phyloP scores from a whole-genome alignment of 2,329 filamentous ascomycete species.

The Neonectria faginata region DNA sequence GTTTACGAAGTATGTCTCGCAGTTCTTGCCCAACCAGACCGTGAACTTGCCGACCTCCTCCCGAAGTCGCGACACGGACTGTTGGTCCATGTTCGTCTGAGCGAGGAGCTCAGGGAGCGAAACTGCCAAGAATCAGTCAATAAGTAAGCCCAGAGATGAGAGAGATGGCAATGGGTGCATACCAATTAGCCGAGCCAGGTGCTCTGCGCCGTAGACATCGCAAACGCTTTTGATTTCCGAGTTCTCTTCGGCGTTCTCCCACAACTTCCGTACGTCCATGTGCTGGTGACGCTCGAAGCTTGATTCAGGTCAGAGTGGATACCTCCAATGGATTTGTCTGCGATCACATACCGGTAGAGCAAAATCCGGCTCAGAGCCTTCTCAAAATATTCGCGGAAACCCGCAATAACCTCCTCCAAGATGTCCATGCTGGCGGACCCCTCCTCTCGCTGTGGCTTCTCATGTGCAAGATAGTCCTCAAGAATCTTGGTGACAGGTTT shows the following conservation, averaged over 20 bases:
- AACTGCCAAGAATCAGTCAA: constrained; percentile 63
- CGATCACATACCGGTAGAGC: constrained; percentile 73
- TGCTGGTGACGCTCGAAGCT: constrained; percentile 94
- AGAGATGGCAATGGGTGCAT: constrained; percentile 49
- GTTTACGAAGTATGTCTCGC: constrained; percentile 79
- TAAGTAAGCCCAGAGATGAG: too few relatives aligned
- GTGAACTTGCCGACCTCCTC: constrained; percentile 91
- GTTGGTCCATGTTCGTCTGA: constrained; percentile 97
- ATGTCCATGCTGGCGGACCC: constrained; percentile 83
- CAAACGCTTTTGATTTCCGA: constrained; percentile 77
- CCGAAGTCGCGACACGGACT: constrained; percentile 87
- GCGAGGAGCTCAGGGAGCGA: constrained; percentile 92
- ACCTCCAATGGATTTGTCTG: neutral
- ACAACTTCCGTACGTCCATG: constrained; percentile 78
- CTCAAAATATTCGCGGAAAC: constrained; percentile 94
- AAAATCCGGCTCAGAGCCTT: constrained; percentile 88
- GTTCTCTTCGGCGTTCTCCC: constrained; percentile 71
- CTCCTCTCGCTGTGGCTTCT: constrained; percentile 72
- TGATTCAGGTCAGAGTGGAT: constrained; percentile 38
- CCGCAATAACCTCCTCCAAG: constrained; percentile 87
- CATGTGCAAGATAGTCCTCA: constrained; percentile 80
- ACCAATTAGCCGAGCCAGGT: constrained; percentile 91
- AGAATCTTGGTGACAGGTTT: constrained; percentile 83
- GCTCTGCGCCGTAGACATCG: constrained; percentile 93
- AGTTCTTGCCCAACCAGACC: constrained; percentile 83